Conservation (phyloP, 2,329 filamentous ascomycete species). For the Chalaropsis thielavioides region DNA sequence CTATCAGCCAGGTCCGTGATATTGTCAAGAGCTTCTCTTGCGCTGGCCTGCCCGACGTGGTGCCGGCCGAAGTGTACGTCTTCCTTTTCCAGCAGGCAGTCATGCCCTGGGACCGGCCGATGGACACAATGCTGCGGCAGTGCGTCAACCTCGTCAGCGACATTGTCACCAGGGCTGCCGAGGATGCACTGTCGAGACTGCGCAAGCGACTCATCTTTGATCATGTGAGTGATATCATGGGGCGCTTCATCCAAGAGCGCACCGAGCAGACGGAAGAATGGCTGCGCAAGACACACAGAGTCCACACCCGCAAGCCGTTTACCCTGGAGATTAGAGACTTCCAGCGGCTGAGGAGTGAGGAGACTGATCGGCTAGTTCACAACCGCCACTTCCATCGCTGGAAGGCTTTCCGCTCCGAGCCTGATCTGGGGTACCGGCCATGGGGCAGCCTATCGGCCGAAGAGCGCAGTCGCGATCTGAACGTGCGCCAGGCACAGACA, state of each 20-base stretch:
- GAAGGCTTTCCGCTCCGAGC: constrained; percentile 26
- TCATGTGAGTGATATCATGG: constrained; percentile 31
- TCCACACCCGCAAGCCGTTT: constrained; percentile 42
- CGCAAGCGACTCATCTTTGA: constrained; percentile 37
- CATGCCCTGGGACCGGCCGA: constrained; percentile 40
- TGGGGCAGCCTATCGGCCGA: constrained; percentile 37
- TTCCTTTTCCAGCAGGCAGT: constrained; percentile 43
- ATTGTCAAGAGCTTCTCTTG: constrained; percentile 41
- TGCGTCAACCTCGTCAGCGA: constrained; percentile 29
- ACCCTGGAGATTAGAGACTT: constrained; percentile 41
- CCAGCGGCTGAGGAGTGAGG: constrained; percentile 31
- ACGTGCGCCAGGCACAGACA: constrained; percentile 29
- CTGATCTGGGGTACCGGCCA: constrained; percentile 22
- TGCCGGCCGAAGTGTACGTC: constrained; percentile 46
- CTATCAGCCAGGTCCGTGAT: constrained; percentile 36
- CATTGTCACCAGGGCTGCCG: constrained; percentile 34
- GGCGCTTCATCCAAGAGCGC: constrained; percentile 31
- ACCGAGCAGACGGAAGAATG: constrained; percentile 26
- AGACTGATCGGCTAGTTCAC: constrained; percentile 32
- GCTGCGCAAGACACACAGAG: constrained; percentile 33
- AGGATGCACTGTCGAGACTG: constrained; percentile 32
- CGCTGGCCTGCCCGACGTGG: constrained; percentile 43
- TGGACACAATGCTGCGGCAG: constrained; percentile 33
- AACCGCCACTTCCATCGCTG: constrained; percentile 38
- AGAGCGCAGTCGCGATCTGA: constrained; percentile 32